phyloP scores from a whole-genome alignment of 805 yeast species.

The Metahyphopichia silvanorum region DNA sequence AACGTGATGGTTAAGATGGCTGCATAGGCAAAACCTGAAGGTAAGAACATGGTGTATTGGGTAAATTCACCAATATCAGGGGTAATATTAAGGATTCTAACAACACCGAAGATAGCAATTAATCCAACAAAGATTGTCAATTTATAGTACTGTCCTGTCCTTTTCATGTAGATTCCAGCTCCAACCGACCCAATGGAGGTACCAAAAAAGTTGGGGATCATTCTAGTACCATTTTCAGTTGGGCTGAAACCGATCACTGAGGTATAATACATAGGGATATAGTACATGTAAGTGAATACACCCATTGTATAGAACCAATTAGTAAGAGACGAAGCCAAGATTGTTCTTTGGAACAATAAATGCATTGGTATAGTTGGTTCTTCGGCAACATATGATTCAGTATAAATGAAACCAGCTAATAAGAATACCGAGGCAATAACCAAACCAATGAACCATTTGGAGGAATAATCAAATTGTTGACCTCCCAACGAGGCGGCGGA shows the following conservation, averaged over 20 bases:
- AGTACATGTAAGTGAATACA: slow-evolving; percentile 59
- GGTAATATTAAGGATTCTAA: slow-evolving; percentile 24
- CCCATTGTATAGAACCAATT: slow-evolving; percentile 74
- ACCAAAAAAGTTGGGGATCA: slow-evolving; percentile 66
- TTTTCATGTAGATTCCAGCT: slow-evolving; percentile 64
- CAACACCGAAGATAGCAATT: slow-evolving; percentile 46
- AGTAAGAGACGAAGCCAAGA: slow-evolving; percentile 61
- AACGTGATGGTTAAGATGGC: slow-evolving; percentile 67
- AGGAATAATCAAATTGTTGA: slow-evolving; percentile 45
- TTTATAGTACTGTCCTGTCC: slow-evolving; percentile 60
- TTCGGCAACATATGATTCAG: slow-evolving; percentile 48
- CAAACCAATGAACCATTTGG: slow-evolving; percentile 35
- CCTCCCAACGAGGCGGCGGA: slow-evolving; percentile 68
- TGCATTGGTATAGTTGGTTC: slow-evolving; percentile 70
- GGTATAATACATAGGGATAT: slow-evolving; percentile 65
- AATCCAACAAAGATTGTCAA: slow-evolving; percentile 43
- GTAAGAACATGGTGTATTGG: slow-evolving; percentile 33
- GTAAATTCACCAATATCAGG: slow-evolving; percentile 13
- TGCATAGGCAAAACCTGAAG: slow-evolving; percentile 67
- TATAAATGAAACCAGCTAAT: slow-evolving; percentile 42
- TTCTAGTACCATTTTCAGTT: slow-evolving; percentile 54
- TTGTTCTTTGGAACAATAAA: slow-evolving; percentile 56
- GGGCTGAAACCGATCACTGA: slow-evolving; percentile 52
- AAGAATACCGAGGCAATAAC: slow-evolving; percentile 31
- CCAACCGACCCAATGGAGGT: slow-evolving; percentile 64